phyloP scores from a whole-genome alignment of 2,329 filamentous ascomycete genomes.

The Neofusicoccum ribis region DNA sequence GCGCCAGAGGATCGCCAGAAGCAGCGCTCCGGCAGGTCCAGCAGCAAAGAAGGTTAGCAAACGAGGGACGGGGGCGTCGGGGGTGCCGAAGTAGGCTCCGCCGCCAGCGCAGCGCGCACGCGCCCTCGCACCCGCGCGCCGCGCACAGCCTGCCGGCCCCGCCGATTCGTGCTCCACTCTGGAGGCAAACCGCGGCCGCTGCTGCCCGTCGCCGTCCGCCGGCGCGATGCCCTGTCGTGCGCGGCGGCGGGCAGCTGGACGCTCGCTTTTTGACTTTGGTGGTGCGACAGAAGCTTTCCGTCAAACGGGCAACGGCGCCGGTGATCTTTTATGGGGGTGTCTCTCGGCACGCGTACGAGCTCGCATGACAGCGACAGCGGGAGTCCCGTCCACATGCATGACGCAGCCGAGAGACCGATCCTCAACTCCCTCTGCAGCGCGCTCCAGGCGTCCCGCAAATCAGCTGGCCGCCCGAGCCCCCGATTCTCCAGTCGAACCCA shows the following conservation, averaged over 20 bases:
- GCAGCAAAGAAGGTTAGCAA: not conserved
- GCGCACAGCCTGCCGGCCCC: not conserved
- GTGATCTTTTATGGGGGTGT: constrained; percentile 9
- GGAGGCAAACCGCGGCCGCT: not conserved
- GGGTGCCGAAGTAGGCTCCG: not conserved
- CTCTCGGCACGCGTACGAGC: not conserved
- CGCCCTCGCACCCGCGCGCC: not conserved
- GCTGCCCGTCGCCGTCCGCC: too few species aligned
- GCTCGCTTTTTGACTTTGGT: constrained; percentile 2
- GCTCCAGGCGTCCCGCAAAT: not conserved
- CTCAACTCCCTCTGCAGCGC: not conserved
- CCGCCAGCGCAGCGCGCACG: not conserved
- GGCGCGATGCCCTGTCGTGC: not conserved
- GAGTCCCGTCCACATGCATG: not conserved
- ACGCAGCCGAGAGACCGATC: not conserved
- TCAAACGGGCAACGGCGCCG: not conserved
- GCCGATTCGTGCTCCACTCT: constrained; percentile 1
- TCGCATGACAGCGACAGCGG: not conserved
- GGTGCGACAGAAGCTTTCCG: not conserved
- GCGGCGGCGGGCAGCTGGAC: not conserved
- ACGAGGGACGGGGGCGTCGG: not conserved
- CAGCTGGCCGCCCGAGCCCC: not conserved
- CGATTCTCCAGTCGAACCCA: too few species aligned
- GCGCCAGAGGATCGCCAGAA: too few species aligned
- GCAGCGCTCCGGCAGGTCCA: too few species aligned